Evolutionary conservation across 768 basidiomycete genomes (phyloP).

Genomic region (Rhodotorula sphaerocarpa): DNA sequence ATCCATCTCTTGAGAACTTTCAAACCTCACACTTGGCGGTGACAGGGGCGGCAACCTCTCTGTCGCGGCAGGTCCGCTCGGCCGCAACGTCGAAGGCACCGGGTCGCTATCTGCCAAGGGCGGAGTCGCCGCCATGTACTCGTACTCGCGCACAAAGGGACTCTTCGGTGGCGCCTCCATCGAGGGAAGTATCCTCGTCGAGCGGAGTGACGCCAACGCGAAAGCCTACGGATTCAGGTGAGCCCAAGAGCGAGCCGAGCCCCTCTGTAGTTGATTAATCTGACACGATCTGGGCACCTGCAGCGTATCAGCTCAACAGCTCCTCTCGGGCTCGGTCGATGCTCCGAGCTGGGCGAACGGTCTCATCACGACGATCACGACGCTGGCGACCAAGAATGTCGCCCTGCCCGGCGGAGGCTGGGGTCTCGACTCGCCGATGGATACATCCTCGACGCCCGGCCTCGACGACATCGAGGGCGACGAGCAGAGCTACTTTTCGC

Average conservation of each 20-base stretch:
- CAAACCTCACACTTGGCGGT: background rate
- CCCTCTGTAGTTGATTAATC: background rate
- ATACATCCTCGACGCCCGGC: slow-evolving; percentile 41
- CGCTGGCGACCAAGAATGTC: slow-evolving; percentile 48
- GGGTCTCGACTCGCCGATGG: background rate
- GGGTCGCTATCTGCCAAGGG: slow-evolving; percentile 76
- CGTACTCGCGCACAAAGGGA: slow-evolving; percentile 63
- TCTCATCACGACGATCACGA: slow-evolving; percentile 65
- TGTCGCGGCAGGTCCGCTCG: slow-evolving; percentile 72
- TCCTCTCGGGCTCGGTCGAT: slow-evolving; percentile 68
- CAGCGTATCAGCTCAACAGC: slow-evolving; percentile 64
- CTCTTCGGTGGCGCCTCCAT: slow-evolving; percentile 82
- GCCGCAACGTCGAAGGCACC: slow-evolving; percentile 80
- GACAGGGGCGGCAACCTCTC: slow-evolving; percentile 37
- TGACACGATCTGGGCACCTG: background rate
- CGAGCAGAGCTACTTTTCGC: slow-evolving; percentile 4
- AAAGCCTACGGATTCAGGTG: slow-evolving; percentile 57
- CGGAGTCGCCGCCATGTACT: slow-evolving; percentile 81
- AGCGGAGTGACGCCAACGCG: slow-evolving; percentile 84
- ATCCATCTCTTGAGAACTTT: background rate
- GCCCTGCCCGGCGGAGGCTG: slow-evolving; percentile 5
- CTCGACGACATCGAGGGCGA: slow-evolving; percentile 18
- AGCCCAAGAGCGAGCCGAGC: background rate
- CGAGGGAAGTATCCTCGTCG: slow-evolving; percentile 69
- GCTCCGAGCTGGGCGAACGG: slow-evolving; percentile 70